Evolutionary conservation across 352 stramenopile genomes (phyloP), one percentile per base, ranked within the genome.

Genomic region (Globisporangium sylvaticum): DNA sequence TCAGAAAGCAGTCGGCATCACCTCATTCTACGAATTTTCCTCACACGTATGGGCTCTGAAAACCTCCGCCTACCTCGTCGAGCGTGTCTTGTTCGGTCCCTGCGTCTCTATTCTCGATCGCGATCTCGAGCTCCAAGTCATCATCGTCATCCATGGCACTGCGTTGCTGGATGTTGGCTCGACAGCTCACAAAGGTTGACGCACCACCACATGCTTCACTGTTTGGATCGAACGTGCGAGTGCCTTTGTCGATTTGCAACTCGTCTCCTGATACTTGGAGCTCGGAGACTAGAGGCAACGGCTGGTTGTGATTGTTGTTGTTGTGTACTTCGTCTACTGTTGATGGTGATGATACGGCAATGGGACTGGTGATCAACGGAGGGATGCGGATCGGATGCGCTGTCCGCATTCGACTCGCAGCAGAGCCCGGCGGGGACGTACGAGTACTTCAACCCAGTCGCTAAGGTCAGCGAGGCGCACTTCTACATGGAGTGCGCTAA

Each of bases 401-500:
- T 20, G 61, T 60, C 18, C 81, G 81, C 68, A 83, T 79, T 46
- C 20, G 77, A 89, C 24, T 95, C 84, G 34, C 88, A 97, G 69
- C 81, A 90, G 70, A 72, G 75, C 31, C 89, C 90, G 0, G 68
- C 64, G 42, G 76, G 77, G 20, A 88, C 80, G 70, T 96, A 87
- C 77, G 86, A 91, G 69, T 90, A 84, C 75, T 90, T 89, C 62
- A 79, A 80, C 65, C 81, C 81, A 24, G 32, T 62, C n/a, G 83
- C 81, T 1, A 58, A 63, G 0, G 12, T 15, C 1, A 34, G 78
- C 62, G 81, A 90, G 39, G 94, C 86, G 9, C 92, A 98, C 70
- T 96, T 94, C 71, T 98, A 98, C 74, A 88, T 91, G 74, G 91
- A 98, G 70, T 98, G 94, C 74, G 95, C 87, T 46, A 98, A 98